Evolutionary conservation across 169 alveolate genomes (phyloP), one percentile per base, ranked within the genome.

Genomic region (Cryptosporidium felis): DNA sequence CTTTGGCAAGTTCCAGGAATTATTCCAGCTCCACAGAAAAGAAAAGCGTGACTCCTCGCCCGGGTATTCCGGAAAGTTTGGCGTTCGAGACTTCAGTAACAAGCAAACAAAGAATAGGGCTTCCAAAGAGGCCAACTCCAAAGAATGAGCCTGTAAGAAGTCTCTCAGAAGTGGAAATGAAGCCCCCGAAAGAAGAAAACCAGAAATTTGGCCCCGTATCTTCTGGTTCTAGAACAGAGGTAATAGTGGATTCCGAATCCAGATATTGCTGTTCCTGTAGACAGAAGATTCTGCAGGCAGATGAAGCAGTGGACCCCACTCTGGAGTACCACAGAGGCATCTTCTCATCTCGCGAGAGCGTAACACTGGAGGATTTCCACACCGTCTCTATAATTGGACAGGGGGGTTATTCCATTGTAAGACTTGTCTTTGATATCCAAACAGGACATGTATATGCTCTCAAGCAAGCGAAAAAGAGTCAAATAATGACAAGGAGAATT

Each of bases 321-420:
- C 74, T 74, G 14, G 67, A 49, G 10, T 74, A 49, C 41, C 85
- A 74, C 32, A 26, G 85, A 40, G 38, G 41, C 16, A 74, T 74
- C 40, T 74, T 74, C 41, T 74, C 85, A 30, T 38, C 34, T 16
- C 51, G 85, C 5, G 36, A 38, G 23, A 74, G 41, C 38, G 85
- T 74, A 26, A 21, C 74, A 32, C 28, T 74, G 65, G 67, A 56
- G 18, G 85, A 74, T 42, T 74, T 74, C 32, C 85, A 74, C 6
- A 74, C 85, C 8, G 32, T 74, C 38, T 41, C 85, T 34, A 12
- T 74, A 32, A 74, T 74, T 49, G 85, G 85, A 1, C 85, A 74
- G 23, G 85, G 85, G 5, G 85, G 85, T 6, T 74, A 74, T 53
- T 49, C 85, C 10, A 74, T 74, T 23, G 85, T 74, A 51, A 74